Conservation (phyloP, 371 early-diverging fungal species). For the Synchytrium microbalum region DNA sequence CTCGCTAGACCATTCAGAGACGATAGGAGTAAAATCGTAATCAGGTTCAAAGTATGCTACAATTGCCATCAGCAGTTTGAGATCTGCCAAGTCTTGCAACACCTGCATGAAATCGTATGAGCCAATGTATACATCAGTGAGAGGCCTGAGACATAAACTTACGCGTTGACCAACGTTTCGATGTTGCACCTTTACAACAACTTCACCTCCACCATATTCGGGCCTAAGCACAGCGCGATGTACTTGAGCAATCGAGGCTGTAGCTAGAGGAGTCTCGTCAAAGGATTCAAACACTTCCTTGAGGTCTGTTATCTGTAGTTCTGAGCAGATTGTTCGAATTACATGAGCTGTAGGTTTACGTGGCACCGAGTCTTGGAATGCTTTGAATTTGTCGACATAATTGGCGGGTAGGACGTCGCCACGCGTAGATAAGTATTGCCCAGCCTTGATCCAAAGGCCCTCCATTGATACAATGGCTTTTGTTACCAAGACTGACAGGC, state of each 20-base stretch:
- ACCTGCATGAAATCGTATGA: background rate
- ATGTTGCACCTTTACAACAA: conserved; percentile 29
- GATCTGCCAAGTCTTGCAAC: background rate
- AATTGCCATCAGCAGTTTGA: conserved; percentile 5
- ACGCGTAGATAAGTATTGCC: conserved; percentile 12
- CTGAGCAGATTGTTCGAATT: conserved; percentile 5
- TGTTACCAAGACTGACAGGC: conserved; percentile 11
- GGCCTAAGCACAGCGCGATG: conserved; percentile 21
- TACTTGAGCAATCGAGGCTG: conserved; percentile 41
- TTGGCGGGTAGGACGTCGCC: conserved; percentile 14
- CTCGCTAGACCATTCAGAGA: conserved; percentile 12
- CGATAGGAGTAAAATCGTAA: conserved; percentile 19
- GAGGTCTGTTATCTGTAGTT: conserved; percentile 10
- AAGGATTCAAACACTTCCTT: conserved; percentile 23
- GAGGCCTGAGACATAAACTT: conserved; percentile 16
- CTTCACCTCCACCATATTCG: conserved; percentile 1
- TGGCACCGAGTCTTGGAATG: conserved; percentile 20
- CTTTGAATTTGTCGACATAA: conserved; percentile 6
- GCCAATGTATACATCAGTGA: conserved; percentile 3
- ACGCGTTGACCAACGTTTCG: conserved; percentile 10
- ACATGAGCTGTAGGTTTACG: conserved; percentile 10
- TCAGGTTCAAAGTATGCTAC: conserved; percentile 19
- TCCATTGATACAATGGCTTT: conserved; percentile 15
- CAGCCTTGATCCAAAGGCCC: conserved; percentile 25
- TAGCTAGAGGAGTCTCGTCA: conserved; percentile 32